These are phyloP conservation scores for Crucihimalaya himalaica DNA, from an alignment of 345 rosid genomes.

Conservation along the genomic window DNA sequence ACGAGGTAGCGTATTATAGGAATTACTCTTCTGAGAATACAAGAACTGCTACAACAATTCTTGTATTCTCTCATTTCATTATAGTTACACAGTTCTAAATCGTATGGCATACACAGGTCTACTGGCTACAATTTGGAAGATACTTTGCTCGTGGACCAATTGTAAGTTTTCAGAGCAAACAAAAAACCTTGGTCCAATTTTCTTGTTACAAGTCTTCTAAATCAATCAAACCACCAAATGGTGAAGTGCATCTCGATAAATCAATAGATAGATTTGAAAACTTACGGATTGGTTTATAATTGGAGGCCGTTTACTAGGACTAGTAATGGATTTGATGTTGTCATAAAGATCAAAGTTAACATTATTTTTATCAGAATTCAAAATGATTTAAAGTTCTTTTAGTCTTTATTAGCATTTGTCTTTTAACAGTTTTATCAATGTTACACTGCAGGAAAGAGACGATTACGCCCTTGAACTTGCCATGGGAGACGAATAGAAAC, in stretches of 20 bases:
- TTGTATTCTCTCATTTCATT: slow-evolving; percentile 3
- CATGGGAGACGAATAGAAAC: slow-evolving; percentile 73
- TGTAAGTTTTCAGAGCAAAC: slow-evolving; percentile 56
- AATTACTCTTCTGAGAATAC: slow-evolving; percentile 4
- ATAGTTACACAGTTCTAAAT: slow-evolving; percentile 1
- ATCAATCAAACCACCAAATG: neutral
- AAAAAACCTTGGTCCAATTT: neutral
- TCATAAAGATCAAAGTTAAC: neutral
- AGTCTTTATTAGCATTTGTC: neutral
- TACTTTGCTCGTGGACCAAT: slow-evolving; percentile 95
- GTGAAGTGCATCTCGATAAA: neutral
- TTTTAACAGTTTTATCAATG: neutral
- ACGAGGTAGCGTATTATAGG: slow-evolving; percentile 60
- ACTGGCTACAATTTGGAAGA: slow-evolving; percentile 99
- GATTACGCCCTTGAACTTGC: slow-evolving; percentile 95
- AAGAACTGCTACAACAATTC: neutral
- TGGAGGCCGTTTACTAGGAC: neutral
- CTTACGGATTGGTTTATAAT: neutral
- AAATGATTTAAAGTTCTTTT: neutral
- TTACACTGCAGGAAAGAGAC: slow-evolving; percentile 72
- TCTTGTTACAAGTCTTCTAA: slow-evolving; percentile 15
- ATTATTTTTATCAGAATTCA: neutral
- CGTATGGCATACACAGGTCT: slow-evolving; percentile 55
- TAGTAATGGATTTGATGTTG: neutral
- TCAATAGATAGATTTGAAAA: neutral